Base-by-base conservation (phyloP, 208 protist species). In the Angomonas desouzai region DNA sequence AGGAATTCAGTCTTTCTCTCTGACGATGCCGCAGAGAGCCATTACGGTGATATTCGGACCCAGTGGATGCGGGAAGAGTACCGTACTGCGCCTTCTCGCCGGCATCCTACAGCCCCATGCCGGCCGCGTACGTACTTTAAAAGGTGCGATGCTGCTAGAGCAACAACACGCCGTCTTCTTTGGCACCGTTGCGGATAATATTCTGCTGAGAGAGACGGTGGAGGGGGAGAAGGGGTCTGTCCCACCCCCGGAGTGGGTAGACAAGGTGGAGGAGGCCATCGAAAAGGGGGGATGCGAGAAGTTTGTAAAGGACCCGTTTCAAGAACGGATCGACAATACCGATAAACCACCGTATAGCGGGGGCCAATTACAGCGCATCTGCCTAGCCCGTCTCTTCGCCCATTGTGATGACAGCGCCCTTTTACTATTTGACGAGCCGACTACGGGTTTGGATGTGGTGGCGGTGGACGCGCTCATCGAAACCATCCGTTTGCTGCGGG, bases 41-140 rank as follows among this genome's bases (percentile, higher is more conserved):
- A 91, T 93, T 64, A 91, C 79, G 0, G 76, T 72, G 0, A 68
- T 93, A 10, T 89, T 84, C 59, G 87, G 83, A 1, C 79, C 81
- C 6, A 93, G 87, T 47, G 87, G 83, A 7, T 91, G 68, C 56
- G 83, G 87, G 11, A 93, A 93, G 71, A 89, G 81, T 62, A 90
- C 87, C 9, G 86, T 68, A 51, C 74, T 91, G 28, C 76, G 84
- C 10, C 66, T 93, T 18, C 55, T 91, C 20, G 72, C 70, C 33
- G 76, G 83, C 7, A 62, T 93, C 40, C 64, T 84, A 36, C 63
- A 68, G 4, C 81, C 83, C 7, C 71, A 76, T 29, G 3, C 45
- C 1, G 83, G 83, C 23, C 77, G 49, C 13, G 79, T 93, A 6
- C 63, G 48, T 29, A 93, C 84, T 9, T 81, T 81, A 23, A 29